Base-by-base conservation (phyloP, 352 stramenopile genomes). In the Phytophthora cactorum region DNA sequence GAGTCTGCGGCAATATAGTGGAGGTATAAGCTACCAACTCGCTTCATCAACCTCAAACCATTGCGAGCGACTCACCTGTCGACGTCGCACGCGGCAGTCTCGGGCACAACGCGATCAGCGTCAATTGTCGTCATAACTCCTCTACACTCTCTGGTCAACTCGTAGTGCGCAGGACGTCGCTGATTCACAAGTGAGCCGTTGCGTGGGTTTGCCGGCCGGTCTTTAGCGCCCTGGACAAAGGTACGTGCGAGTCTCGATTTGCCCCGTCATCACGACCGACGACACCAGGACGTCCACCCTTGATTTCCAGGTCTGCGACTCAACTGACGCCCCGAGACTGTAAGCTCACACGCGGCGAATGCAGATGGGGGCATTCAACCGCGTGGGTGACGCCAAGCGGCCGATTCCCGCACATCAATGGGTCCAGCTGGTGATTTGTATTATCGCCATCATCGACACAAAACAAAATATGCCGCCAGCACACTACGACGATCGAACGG, bases 1-100 rank as follows among this genome's bases (percentile, higher is more conserved):
- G 29, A 91, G 70, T 70, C 82, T 88, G 45, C 44, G 52, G 38
- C 25, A 38, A 54, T 44, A 43, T 15, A 53, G 34, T 38, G 52
- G 45, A 43, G 28, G 31, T 46, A 47, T 54, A 38, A 63, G 46
- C 8, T 55, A 56, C n/a, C 46, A 32, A 5, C n/a, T 49, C 22
- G 22, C 22, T 22, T 22, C 22, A 22, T 22, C 45, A 11, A 36
- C 36, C 36, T 34, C 52, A 27, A 49, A 6, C 22, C 31, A 28
- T 59, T 49, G 38, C 31, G 5, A 46, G 22, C 4, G 3, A 29
- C n/a, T 6, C 31, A 77, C 70, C 70, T 71, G 61, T 78, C 66
- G 17, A 54, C 61, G 28, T 38, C 58, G 36, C 38, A 59, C 15
- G 53, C 47, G 6, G 57, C 52, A 9, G 55, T 49, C 31, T 66